Evolutionary conservation across 2,329 filamentous ascomycete species (phyloP).

Genomic region (Metarhizium rileyi): DNA sequence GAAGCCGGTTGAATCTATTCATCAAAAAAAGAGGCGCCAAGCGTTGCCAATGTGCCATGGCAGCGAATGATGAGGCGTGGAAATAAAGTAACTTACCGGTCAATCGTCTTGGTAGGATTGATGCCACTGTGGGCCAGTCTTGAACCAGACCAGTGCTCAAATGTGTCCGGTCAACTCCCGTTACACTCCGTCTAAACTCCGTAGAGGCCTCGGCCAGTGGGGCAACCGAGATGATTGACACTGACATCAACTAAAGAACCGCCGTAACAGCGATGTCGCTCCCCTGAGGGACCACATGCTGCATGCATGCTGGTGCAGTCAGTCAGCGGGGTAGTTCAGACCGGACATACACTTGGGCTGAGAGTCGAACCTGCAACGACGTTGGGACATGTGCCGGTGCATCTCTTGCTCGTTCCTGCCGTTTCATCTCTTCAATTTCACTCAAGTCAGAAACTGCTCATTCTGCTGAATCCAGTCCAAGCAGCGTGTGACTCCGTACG

Average conservation of each 20-base stretch:
- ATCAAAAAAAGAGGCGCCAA: background rate
- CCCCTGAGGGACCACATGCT: background rate
- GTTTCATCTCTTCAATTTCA: background rate
- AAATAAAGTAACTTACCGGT: too few relatives aligned
- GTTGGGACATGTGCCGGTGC: background rate
- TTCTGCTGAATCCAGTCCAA: background rate
- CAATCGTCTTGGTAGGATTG: too few relatives aligned
- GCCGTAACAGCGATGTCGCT: background rate
- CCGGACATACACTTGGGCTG: background rate
- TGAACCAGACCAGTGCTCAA: too few relatives aligned
- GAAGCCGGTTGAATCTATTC: slow-evolving; percentile 43
- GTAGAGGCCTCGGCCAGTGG: too few relatives aligned
- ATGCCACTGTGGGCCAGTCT: too few relatives aligned
- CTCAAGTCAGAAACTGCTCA: background rate
- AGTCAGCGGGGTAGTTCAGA: background rate
- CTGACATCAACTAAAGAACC: too few relatives aligned
- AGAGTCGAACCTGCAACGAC: background rate
- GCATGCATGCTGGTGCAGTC: background rate
- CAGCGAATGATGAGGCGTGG: background rate
- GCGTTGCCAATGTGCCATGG: background rate
- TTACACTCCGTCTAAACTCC: too few relatives aligned
- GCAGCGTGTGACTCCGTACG: background rate
- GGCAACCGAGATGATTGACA: too few relatives aligned
- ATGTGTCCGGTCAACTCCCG: too few relatives aligned
- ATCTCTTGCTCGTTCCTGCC: background rate